phyloP scores from a whole-genome alignment of 2,329 filamentous ascomycete species.

The Calonectria pseudoreteaudii region DNA sequence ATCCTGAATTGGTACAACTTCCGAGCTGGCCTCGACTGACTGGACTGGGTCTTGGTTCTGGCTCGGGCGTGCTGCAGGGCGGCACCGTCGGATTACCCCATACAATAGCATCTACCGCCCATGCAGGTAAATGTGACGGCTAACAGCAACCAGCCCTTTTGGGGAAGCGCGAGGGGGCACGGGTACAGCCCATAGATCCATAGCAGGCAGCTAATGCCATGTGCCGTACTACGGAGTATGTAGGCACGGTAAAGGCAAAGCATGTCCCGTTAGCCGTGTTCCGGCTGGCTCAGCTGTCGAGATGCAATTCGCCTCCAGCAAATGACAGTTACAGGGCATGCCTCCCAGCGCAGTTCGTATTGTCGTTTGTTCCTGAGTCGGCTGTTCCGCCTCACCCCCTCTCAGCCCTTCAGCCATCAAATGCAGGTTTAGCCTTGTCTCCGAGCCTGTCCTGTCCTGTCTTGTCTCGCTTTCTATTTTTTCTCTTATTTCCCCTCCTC shows the following conservation, averaged over 20 bases:
- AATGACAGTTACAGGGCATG: conserved; percentile 1
- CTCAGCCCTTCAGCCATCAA: conserved; percentile 10
- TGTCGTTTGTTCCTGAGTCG: conserved; percentile 21
- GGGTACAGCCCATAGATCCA: not conserved
- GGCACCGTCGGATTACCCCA: conserved; percentile 13
- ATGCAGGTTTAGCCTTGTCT: conserved; percentile 12
- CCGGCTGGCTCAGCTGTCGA: not conserved
- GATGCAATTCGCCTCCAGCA: not conserved
- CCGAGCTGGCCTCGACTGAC: not conserved
- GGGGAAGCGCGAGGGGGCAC: conserved; percentile 1
- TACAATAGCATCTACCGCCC: conserved; percentile 17
- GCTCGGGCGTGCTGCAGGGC: not conserved
- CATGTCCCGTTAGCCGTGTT: conserved; percentile 20
- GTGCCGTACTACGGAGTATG: not conserved
- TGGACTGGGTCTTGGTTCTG: not conserved
- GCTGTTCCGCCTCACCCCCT: conserved; percentile 9
- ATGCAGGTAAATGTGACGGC: conserved; percentile 14
- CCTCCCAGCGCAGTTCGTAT: conserved; percentile 8
- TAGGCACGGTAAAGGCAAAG: not conserved
- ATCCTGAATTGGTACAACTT: not conserved
- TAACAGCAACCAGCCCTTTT: conserved; percentile 4
- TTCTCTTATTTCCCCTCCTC: conserved; percentile 24
- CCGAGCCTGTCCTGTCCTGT: conserved; percentile 10
- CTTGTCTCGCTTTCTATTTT: conserved; percentile 19
- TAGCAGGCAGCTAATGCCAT: not conserved